phyloP scores from a whole-genome alignment of 116 monocot genomes.

The Posidonia oceanica region DNA sequence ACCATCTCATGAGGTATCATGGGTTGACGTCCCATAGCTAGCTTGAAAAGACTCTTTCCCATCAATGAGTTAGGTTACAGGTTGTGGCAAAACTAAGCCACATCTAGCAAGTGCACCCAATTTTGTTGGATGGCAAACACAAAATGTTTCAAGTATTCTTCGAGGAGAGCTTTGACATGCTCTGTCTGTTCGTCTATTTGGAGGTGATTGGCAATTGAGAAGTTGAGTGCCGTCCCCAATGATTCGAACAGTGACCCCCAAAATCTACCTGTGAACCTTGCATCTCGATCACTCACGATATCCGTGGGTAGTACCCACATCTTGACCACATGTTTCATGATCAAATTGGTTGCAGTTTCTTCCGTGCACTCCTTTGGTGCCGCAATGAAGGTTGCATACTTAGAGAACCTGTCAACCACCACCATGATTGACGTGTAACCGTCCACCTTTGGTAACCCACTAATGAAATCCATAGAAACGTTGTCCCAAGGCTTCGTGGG shows the following conservation, averaged over 20 bases:
- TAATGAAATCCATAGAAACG: too few relatives aligned
- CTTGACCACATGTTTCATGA: background rate
- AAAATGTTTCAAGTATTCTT: too few relatives aligned
- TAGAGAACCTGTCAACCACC: background rate
- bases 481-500: background rate
- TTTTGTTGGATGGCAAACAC: background rate
- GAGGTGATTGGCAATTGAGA: too few relatives aligned
- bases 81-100: constrained; percentile 6
- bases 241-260: background rate
- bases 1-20: background rate
- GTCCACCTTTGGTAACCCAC: too few relatives aligned
- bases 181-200: too few relatives aligned
- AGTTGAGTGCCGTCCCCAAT: too few relatives aligned
- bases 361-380: background rate
- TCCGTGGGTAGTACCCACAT: background rate
- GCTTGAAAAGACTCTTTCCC: background rate
- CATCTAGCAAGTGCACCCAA: background rate
- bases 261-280: background rate
- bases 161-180: too few relatives aligned
- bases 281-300: too few relatives aligned
- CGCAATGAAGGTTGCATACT: constrained; percentile 1
- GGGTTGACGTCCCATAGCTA: background rate
- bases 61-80: background rate
- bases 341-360: background rate
- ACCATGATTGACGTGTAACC: too few relatives aligned